phyloP scores from a whole-genome alignment of 352 stramenopile species.

The Pythium myriotylum region DNA sequence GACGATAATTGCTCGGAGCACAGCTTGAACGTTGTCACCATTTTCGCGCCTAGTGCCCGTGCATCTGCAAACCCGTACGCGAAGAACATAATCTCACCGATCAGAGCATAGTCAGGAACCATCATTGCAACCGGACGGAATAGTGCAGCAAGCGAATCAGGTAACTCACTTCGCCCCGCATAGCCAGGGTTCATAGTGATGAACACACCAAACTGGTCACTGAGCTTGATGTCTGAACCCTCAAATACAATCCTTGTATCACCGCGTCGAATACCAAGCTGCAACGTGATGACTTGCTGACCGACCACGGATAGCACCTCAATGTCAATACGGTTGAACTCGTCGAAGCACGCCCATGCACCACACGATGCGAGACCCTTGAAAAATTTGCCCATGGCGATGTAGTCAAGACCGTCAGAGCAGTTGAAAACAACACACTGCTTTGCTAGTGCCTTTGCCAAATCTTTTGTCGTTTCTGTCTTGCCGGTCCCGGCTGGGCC shows the following conservation, averaged over 20 bases:
- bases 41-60: conserved; percentile 68
- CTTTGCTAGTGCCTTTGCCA: conserved; percentile 94
- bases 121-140: conserved; percentile 92
- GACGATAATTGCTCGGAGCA: conserved; percentile 90
- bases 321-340: conserved; percentile 92
- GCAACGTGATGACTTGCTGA: conserved; percentile 92
- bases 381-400: conserved; percentile 96
- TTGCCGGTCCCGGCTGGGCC: conserved; percentile 94
- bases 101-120: conserved; percentile 90
- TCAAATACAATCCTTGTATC: conserved; percentile 93
- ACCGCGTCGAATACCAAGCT: conserved; percentile 83
- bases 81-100: conserved; percentile 92
- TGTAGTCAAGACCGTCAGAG: conserved; percentile 93
- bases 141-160: conserved; percentile 82
- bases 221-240: conserved; percentile 94
- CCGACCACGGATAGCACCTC: conserved; percentile 88
- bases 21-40: conserved; percentile 90
- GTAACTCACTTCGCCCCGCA: conserved; percentile 83
- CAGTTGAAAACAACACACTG: conserved; percentile 96
- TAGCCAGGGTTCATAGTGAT: conserved; percentile 94
- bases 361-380: conserved; percentile 93
- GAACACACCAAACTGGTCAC: conserved; percentile 90
- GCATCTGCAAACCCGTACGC: conserved; percentile 80
- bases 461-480: conserved; percentile 95
- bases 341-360: conserved; percentile 91